Evolutionary conservation across 176 grass and related monocot genomes (phyloP).

Genomic region (Aegilops longissima): DNA sequence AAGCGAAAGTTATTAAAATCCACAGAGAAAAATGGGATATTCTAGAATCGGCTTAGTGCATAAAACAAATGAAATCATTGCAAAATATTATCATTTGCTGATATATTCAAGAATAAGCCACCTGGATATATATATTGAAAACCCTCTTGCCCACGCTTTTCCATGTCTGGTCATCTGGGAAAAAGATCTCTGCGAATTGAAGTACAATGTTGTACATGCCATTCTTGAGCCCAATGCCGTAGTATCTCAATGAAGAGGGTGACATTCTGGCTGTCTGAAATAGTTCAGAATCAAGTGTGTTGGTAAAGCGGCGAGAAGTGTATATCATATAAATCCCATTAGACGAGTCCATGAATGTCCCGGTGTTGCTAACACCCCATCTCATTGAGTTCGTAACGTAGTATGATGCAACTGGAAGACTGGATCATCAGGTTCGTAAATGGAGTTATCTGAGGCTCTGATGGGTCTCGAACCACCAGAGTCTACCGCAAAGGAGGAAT

Average conservation of each 20-base stretch:
- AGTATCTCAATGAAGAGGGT: too few species aligned
- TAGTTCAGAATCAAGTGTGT: too few species aligned
- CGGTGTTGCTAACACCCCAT: constrained; percentile 58
- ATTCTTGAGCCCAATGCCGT: too few species aligned
- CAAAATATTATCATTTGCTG: background rate
- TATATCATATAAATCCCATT: too few species aligned
- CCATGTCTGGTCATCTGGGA: too few species aligned
- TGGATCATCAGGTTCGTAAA: constrained; percentile 36
- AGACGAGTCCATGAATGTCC: background rate
- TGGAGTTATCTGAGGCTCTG: constrained; percentile 6
- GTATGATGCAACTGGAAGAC: constrained; percentile 35
- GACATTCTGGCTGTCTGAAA: too few species aligned
- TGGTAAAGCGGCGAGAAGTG: too few species aligned
- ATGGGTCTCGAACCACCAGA: too few species aligned
- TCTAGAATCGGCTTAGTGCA: background rate
- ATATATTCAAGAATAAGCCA: background rate
- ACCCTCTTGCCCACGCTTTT: too few species aligned
- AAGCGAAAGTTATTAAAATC: background rate
- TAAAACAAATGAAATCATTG: background rate
- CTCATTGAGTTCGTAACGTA: constrained; percentile 23
- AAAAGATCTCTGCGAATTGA: constrained; percentile 48
- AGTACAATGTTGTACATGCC: constrained; percentile 40
- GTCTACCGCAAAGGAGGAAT: too few species aligned
- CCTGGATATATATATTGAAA: too few species aligned
- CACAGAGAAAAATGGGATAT: background rate